Conservation (phyloP, 1,139 yeast genomes). For the Blastobotrys niveus region DNA sequence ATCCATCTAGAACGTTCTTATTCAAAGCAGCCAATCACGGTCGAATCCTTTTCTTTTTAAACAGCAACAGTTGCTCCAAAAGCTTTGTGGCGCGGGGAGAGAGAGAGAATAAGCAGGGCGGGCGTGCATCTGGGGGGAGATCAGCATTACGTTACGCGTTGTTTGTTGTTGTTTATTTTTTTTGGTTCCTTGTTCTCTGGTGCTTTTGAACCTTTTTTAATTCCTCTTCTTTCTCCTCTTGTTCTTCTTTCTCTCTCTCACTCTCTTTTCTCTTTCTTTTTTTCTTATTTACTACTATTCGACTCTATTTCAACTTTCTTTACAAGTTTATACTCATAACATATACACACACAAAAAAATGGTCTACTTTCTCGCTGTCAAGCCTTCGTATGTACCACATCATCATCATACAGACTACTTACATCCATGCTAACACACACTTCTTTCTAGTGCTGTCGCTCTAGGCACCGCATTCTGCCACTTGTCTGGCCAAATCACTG, state of each 20-base stretch:
- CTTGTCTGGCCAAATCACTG: slow-evolving; percentile 33
- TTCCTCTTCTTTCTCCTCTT: slow-evolving; percentile 2
- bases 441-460: slow-evolving; percentile 33
- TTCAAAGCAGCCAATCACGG: too few relatives aligned
- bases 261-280: slow-evolving; percentile 1
- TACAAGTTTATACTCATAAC: not conserved
- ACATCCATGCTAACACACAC: not conserved
- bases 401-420: too few relatives aligned
- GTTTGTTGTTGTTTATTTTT: too few relatives aligned
- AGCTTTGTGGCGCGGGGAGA: too few relatives aligned
- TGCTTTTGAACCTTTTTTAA: not conserved
- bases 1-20: too few relatives aligned
- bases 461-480: slow-evolving; percentile 40
- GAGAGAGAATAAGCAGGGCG: too few relatives aligned
- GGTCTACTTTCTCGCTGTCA: slow-evolving; percentile 8
- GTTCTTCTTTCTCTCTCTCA: not conserved
- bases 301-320: not conserved
- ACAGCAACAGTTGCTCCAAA: too few relatives aligned
- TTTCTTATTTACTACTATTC: not conserved
- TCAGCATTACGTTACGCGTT: too few relatives aligned
- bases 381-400: slow-evolving; percentile 11
- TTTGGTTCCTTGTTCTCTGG: slow-evolving; percentile 2
- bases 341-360: not conserved
- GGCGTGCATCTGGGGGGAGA: too few relatives aligned
- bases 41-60: too few relatives aligned